Evolutionary conservation across 2,329 filamentous ascomycete species (phyloP).

Genomic region (Dactylellina parvicollis): DNA sequence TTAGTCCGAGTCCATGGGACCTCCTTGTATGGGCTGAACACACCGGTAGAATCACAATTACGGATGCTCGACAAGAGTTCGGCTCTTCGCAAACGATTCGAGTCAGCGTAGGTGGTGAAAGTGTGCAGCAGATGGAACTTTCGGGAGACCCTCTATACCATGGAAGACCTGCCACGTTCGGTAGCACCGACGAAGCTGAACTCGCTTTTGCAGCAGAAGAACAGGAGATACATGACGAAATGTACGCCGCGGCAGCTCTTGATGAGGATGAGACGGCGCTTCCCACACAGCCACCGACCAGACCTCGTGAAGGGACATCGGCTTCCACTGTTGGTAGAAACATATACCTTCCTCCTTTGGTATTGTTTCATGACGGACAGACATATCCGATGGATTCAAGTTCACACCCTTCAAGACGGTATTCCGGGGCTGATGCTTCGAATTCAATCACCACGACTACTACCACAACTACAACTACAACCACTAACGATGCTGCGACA

Average conservation of each 20-base stretch:
- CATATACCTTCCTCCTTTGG: slow-evolving; percentile 46
- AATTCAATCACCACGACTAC: not conserved
- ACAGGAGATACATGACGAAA: slow-evolving; percentile 50
- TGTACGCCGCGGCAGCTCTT: slow-evolving; percentile 47
- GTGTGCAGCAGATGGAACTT: slow-evolving; percentile 56
- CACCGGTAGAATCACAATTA: slow-evolving; percentile 77
- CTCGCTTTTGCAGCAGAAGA: slow-evolving; percentile 47
- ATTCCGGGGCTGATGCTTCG: slow-evolving; percentile 16
- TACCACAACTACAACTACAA: slow-evolving; percentile 4
- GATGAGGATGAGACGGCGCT: slow-evolving; percentile 51
- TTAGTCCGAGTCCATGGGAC: slow-evolving; percentile 88
- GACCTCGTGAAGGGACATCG: slow-evolving; percentile 49
- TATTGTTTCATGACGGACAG: slow-evolving; percentile 42
- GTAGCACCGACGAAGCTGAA: slow-evolving; percentile 46
- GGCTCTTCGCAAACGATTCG: slow-evolving; percentile 74
- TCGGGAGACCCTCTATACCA: slow-evolving; percentile 52
- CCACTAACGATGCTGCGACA: slow-evolving; percentile 30
- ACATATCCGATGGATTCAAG: slow-evolving; percentile 21
- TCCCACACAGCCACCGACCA: slow-evolving; percentile 37
- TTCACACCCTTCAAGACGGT: slow-evolving; percentile 29
- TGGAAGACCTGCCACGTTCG: slow-evolving; percentile 45
- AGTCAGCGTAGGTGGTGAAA: slow-evolving; percentile 69
- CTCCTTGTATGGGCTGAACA: slow-evolving; percentile 95
- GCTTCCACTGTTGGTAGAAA: slow-evolving; percentile 39
- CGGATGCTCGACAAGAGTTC: slow-evolving; percentile 75